Evolutionary conservation across 2,329 filamentous ascomycete species (phyloP).

Genomic region (Aspergillus transmontanensis): DNA sequence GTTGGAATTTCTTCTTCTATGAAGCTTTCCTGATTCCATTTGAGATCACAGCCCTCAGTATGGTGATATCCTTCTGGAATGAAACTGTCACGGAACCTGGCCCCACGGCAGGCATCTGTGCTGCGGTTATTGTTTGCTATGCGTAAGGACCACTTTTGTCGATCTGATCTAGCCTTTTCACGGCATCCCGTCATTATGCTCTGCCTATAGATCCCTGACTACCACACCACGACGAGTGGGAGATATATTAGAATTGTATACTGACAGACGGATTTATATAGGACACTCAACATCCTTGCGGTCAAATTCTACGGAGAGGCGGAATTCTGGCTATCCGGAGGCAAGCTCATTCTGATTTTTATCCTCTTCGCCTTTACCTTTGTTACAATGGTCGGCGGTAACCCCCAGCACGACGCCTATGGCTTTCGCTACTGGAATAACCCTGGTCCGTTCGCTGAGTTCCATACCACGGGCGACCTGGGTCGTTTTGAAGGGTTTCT

Average conservation of each 20-base stretch:
- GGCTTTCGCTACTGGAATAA: constrained; percentile 67
- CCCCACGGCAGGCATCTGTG: constrained; percentile 39
- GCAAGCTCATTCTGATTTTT: constrained; percentile 69
- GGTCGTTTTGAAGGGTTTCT: constrained; percentile 59
- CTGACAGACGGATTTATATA: constrained; percentile 19
- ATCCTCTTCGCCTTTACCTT: constrained; percentile 73
- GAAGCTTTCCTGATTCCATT: constrained; percentile 43
- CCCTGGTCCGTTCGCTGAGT: constrained; percentile 69
- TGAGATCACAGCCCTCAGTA: constrained; percentile 46
- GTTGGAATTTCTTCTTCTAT: constrained; percentile 54
- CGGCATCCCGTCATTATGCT: too few relatives aligned
- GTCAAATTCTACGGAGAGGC: constrained; percentile 72
- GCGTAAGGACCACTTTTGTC: constrained; percentile 19
- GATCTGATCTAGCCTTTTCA: not conserved
- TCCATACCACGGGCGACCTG: constrained; percentile 62
- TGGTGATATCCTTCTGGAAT: constrained; percentile 45
- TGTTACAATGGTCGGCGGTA: constrained; percentile 77
- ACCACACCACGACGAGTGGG: too few relatives aligned
- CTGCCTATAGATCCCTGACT: not conserved
- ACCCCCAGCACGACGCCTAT: constrained; percentile 68
- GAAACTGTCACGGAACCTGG: constrained; percentile 29
- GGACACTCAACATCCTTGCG: constrained; percentile 66
- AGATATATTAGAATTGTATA: not conserved
- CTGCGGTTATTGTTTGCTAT: constrained; percentile 29
- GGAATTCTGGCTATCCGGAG: constrained; percentile 50